Evolutionary conservation across 179 eudicot genomes (phyloP).

Genomic region (Dionaea muscipula): DNA sequence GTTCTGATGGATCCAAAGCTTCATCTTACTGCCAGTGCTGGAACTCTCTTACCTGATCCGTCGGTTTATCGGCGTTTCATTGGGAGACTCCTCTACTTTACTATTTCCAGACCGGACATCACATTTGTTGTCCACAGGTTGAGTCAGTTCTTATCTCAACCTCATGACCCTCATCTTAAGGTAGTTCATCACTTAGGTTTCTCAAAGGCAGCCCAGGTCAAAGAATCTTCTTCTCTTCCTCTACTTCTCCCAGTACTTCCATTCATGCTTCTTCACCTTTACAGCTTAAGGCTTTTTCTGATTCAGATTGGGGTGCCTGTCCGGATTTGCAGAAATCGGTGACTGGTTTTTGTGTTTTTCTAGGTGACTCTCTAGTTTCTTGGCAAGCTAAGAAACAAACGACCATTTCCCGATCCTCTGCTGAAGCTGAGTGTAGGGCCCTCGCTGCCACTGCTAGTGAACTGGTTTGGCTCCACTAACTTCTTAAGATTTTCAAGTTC

Average conservation of each 20-base stretch:
- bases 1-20: neutral
- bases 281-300: no score
- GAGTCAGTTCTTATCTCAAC: neutral
- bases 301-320: no score
- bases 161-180: neutral
- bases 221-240: neutral
- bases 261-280: neutral
- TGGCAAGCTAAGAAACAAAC: no score
- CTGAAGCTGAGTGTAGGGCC: no score
- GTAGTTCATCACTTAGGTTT: neutral
- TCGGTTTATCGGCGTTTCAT: neutral
- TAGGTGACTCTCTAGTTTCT: no score
- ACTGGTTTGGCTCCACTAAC: no score
- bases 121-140: neutral
- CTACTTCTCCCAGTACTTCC: no score
- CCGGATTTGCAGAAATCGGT: no score
- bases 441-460: no score
- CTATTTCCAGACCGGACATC: neutral
- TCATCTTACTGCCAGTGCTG: neutral
- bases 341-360: no score
- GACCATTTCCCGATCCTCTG: no score
- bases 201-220: neutral
- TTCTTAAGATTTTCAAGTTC: no score
- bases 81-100: neutral
- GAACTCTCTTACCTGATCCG: neutral